Evolutionary conservation across 129 eudicot genomes (phyloP).

Genomic region (Flaveria bidentis): DNA sequence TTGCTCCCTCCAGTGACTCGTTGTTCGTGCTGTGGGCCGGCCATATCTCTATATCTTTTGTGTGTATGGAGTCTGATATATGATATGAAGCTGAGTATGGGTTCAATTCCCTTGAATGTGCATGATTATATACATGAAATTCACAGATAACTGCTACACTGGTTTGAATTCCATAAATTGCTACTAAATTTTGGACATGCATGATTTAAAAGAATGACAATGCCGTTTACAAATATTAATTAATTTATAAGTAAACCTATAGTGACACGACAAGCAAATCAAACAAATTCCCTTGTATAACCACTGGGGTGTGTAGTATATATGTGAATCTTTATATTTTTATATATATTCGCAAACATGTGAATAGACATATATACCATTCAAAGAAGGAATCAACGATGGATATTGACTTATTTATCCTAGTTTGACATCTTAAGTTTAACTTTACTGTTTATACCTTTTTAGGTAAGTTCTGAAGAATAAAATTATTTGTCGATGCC

Average conservation of each 20-base stretch:
- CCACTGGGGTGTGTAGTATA: background rate
- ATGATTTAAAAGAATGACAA: conserved; percentile 14
- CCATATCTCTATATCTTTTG: conserved; percentile 36
- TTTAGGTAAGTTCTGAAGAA: too few relatives aligned
- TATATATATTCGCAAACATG: too few relatives aligned
- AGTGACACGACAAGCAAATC: background rate
- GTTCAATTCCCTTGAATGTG: conserved; percentile 5
- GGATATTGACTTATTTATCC: background rate
- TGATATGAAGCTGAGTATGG: background rate
- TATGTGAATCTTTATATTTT: too few relatives aligned
- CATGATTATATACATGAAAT: conserved; percentile 5
- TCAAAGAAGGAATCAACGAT: background rate
- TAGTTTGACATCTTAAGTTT: too few relatives aligned
- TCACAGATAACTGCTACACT: conserved; percentile 1
- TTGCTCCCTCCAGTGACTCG: conserved; percentile 51
- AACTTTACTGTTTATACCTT: too few relatives aligned
- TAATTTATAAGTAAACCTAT: background rate
- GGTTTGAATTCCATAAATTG: background rate
- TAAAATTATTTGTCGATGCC: too few relatives aligned
- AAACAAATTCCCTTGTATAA: background rate
- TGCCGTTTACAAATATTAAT: conserved; percentile 19
- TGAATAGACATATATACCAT: too few relatives aligned
- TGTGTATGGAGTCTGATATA: background rate
- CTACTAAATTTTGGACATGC: background rate
- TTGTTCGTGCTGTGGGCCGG: conserved; percentile 42